A percentile compares a stretch with the other conserved stretches of the same genome.
phyloP scores from a whole-genome alignment of 2,329 filamentous ascomycete genomes.

The Alternaria triticina region DNA sequence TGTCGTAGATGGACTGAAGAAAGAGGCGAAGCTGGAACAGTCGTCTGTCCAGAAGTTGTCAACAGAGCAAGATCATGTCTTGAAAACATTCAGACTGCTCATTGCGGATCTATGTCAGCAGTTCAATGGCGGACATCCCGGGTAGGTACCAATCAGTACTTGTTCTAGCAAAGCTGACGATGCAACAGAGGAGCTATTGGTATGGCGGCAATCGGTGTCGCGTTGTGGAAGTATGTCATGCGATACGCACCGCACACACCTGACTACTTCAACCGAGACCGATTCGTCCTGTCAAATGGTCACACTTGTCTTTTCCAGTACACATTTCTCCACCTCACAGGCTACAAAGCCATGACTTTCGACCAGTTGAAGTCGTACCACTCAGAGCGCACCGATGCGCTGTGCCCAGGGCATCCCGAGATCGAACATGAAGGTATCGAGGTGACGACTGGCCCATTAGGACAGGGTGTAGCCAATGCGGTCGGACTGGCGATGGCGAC shows the following conservation, averaged over 20 bases:
- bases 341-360: slow-evolving; percentile 62
- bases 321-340: slow-evolving; percentile 58
- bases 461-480: slow-evolving; percentile 66
- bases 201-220: slow-evolving; percentile 67
- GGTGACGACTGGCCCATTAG: slow-evolving; percentile 65
- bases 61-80: slow-evolving; percentile 19
- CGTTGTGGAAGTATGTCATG: slow-evolving; percentile 69
- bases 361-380: slow-evolving; percentile 65
- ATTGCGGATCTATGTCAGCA: slow-evolving; percentile 71
- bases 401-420: slow-evolving; percentile 64
- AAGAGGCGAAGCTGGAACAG: slow-evolving; percentile 34
- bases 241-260: slow-evolving; percentile 63
- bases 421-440: slow-evolving; percentile 65
- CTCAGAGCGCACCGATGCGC: slow-evolving; percentile 53
- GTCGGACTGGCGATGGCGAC: slow-evolving; percentile 59
- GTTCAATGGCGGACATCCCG: slow-evolving; percentile 72
- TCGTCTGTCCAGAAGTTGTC: slow-evolving; percentile 38
- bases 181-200: slow-evolving; percentile 52
- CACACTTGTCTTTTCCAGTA: slow-evolving; percentile 64
- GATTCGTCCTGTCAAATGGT: slow-evolving; percentile 68
- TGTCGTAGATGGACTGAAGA: not conserved
- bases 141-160: slow-evolving; percentile 34
- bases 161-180: not conserved
- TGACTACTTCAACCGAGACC: slow-evolving; percentile 66
- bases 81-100: slow-evolving; percentile 18